Base-by-base conservation (phyloP, 2,329 filamentous ascomycete genomes). In the Penicillium sp. region DNA sequence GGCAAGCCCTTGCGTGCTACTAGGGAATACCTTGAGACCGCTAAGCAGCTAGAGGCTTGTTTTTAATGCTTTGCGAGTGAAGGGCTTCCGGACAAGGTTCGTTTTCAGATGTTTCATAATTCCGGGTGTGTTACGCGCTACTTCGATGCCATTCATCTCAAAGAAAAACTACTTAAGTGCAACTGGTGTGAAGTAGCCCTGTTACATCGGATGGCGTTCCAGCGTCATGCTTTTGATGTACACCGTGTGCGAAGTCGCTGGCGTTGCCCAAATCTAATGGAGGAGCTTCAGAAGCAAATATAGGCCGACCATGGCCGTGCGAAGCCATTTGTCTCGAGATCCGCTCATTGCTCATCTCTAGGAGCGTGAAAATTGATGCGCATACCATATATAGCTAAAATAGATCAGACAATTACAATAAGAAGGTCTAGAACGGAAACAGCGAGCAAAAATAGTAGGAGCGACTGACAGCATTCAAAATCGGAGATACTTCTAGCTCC, bases 131-230 rank as follows among this genome's bases (percentile, higher is more conserved):
- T 62, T 48, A 62, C 57, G 34, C 57, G 59, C 29, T 45, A 62
- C 45, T 58, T 62, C 50, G 51, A 60, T 42, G 51, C 57, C 47
- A 56, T 55, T 54, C 53, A 62, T 51, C 48, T 62, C 1, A 52
- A 58, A 31, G 55, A 60, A 58, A 18, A 49, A 23, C 53, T 49
- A 36, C 36, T 59, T 24, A 51, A 55, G 24, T 59, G 54, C 26
- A 58, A 62, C 31, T 60, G 37, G 53, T 60, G 52, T 52, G 52
- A 62, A 49, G 51, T 58, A 40, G 31, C 42, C 28, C 54, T 62
- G 29, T 28, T 63, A 39, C 53, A 63, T 59, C 19, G 47, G 37
- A 61, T 63, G 51, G 56, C 52, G 19, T 63, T 63, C 49, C 46
- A 58, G 53, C 59, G 58, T 40, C 47, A 63, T 58, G 53, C 61